Conservation (phyloP, 768 basidiomycete genomes). For the Collybia nuda region DNA sequence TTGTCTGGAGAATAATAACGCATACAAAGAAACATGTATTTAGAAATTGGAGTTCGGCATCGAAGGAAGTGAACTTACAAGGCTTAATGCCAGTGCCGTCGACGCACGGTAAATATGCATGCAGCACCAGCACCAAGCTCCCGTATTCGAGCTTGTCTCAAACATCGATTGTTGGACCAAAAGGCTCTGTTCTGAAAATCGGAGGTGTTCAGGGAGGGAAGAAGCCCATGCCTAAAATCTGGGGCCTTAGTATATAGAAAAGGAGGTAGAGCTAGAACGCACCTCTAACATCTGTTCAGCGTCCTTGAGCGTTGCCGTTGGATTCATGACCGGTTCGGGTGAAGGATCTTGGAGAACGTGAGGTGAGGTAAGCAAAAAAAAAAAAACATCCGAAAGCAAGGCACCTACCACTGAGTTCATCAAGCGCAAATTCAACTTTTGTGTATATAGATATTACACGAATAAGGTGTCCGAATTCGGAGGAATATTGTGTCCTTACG, state of each 20-base stretch:
- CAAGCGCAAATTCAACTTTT: constrained; percentile 56
- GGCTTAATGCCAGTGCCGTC: constrained; percentile 59
- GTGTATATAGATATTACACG: constrained; percentile 66
- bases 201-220: constrained; percentile 69
- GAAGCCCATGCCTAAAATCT: constrained; percentile 46
- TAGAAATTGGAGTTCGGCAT: background rate
- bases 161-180: constrained; percentile 73
- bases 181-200: constrained; percentile 69
- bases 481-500: constrained; percentile 59
- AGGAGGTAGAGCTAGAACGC: constrained; percentile 11
- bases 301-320: constrained; percentile 33
- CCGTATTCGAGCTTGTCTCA: constrained; percentile 74
- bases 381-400: constrained; percentile 5
- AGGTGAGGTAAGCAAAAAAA: background rate
- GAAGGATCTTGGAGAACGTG: constrained; percentile 19
- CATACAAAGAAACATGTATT: constrained; percentile 3
- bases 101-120: constrained; percentile 77
- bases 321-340: constrained; percentile 32
- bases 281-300: constrained; percentile 48
- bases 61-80: constrained; percentile 42
- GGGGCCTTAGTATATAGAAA: background rate
- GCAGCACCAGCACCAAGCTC: constrained; percentile 79
- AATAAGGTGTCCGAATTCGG: constrained; percentile 77
- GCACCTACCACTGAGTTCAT: constrained; percentile 47
- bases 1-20: constrained; percentile 28